Percentiles rank a stretch among this genome's conserved stretches.
Evolutionary conservation across 2,329 filamentous ascomycete species (phyloP).

Genomic region (Fusarium globosum): DNA sequence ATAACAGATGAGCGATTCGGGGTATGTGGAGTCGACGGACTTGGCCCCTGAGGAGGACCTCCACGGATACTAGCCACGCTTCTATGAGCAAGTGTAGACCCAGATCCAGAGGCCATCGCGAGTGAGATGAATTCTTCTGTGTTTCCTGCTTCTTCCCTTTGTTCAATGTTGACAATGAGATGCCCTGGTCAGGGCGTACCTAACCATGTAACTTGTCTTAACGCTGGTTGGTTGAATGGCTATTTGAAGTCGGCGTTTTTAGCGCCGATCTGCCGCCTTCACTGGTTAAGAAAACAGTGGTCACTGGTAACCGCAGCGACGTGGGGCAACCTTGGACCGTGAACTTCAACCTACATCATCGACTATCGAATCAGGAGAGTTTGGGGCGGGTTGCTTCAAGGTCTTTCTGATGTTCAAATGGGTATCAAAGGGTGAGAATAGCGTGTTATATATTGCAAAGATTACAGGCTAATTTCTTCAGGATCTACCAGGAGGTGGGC

Average conservation of each 20-base stretch:
- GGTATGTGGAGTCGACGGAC: slow-evolving; percentile 67
- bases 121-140: not conserved
- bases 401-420: slow-evolving; percentile 55
- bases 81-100: slow-evolving; percentile 64
- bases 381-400: slow-evolving; percentile 10
- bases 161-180: slow-evolving; percentile 27
- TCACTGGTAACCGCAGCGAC: slow-evolving; percentile 48
- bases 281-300: slow-evolving; percentile 42
- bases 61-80: slow-evolving; percentile 68
- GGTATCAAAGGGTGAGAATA: slow-evolving; percentile 71
- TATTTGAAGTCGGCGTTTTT: slow-evolving; percentile 37
- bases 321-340: slow-evolving; percentile 34
- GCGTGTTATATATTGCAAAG: accelerated
- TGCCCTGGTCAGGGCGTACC: slow-evolving; percentile 19
- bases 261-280: slow-evolving; percentile 45
- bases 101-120: slow-evolving; percentile 58
- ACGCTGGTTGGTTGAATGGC: slow-evolving; percentile 39
- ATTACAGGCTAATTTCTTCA: slow-evolving; percentile 50
- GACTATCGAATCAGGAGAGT: slow-evolving; percentile 7
- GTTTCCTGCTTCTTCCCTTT: not conserved
- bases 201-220: slow-evolving; percentile 30
- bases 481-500: slow-evolving; percentile 92
- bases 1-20: slow-evolving; percentile 65
- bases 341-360: slow-evolving; percentile 36
- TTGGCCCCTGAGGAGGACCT: slow-evolving; percentile 50